Base-by-base conservation (phyloP, 106 monocot species). In the Amphibolis antarctica region DNA sequence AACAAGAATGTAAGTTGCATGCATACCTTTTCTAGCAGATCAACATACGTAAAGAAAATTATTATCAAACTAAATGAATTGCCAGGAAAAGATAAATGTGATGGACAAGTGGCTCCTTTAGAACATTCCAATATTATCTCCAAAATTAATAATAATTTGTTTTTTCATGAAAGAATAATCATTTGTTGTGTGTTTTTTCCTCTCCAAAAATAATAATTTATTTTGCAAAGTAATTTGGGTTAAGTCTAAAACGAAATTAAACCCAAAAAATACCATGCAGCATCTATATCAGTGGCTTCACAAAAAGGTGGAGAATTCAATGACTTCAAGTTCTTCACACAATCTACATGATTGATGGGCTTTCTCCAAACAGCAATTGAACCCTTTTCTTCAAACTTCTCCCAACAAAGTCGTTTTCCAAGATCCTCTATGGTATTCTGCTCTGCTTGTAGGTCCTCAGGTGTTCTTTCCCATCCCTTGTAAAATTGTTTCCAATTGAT, bases 301-400 rank as follows among this genome's bases (percentile, higher is more conserved):
- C 88, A 89, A 46, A 89, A 85, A 1, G 70, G 67, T 53, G 69
- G 71, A 66, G 79, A 76, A 13, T 76, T 74, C 31, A 58, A 28
- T 24, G 60, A 19, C 24, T 77, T 81, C 26, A 69, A 72, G 50
- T 77, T 79, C 62, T 77, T 77, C 12, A 26, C 46, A 64, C 85
- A 89, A 44, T 82, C 73, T 44, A 79, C 29, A 66, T 85, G 89
- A 73, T 78, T 77, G 47, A 52, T 73, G 12, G 85, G 82, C 46
- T 85, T 89, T 80, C 73, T 77, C 85, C 85, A 89, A 20, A 85
- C 74, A 10, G 89, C 79, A 75, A 85, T 75, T 31, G 74, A 19
- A 1, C 70, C 79, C 42, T 82, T 77, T 44, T 81, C 82, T 30
- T 69, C 71, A 60, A 85, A 20, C 60, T 89, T 89, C 36, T 71